Percentiles rank a stretch among this genome's conserved stretches.
Conservation (phyloP, 2,329 filamentous ascomycete species). For the Alternaria infectoria region DNA sequence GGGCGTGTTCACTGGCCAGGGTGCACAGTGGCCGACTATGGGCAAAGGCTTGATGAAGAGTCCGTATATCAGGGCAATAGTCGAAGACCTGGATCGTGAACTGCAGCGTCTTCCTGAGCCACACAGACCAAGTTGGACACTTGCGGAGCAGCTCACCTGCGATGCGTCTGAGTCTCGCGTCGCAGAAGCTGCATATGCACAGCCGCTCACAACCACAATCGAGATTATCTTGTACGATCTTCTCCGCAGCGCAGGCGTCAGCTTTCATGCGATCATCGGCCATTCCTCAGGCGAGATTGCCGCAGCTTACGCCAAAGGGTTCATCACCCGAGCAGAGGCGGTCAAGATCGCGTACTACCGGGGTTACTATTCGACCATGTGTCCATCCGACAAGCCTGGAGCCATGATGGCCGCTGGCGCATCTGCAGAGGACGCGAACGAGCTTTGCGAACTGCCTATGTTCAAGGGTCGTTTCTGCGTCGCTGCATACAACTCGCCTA, state of each 20-base stretch:
- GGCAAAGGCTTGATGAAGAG: background rate
- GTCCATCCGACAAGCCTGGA: background rate
- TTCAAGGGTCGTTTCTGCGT: slow-evolving; percentile 25
- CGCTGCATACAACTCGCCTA: slow-evolving; percentile 36
- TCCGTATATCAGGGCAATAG: background rate
- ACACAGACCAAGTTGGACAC: background rate
- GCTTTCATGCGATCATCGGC: slow-evolving; percentile 29
- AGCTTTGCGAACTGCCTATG: background rate
- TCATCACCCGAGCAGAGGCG: background rate
- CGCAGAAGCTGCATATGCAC: slow-evolving; percentile 14
- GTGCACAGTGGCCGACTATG: background rate
- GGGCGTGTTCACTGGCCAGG: slow-evolving; percentile 10
- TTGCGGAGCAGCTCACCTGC: background rate
- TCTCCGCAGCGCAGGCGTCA: slow-evolving; percentile 3
- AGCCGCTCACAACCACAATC: slow-evolving; percentile 29
- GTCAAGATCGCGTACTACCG: slow-evolving; percentile 1
- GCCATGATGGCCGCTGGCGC: slow-evolving; percentile 1
- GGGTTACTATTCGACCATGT: background rate
- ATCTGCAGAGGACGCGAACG: background rate
- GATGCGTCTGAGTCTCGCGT: background rate
- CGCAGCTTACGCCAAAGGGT: slow-evolving; percentile 41
- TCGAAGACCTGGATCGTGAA: background rate
- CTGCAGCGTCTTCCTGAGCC: background rate
- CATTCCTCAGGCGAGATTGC: slow-evolving; percentile 53
- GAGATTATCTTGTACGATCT: slow-evolving; percentile 26